phyloP scores from a whole-genome alignment of 164 flowering plant genomes.

The Cinnamomum chago region DNA sequence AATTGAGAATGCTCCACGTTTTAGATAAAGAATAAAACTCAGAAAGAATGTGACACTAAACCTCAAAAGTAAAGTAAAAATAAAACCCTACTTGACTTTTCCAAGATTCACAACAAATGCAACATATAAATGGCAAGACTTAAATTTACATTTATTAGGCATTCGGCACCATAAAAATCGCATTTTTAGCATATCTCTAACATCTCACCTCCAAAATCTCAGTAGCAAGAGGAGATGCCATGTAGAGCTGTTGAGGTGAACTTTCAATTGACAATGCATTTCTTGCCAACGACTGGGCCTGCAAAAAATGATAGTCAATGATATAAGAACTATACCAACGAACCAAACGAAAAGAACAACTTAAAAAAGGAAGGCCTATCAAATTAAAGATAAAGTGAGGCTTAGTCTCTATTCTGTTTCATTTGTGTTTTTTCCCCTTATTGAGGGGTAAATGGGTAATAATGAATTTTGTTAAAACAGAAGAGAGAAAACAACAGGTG shows the following conservation, averaged over 20 bases:
- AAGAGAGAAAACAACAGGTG: too few relatives aligned
- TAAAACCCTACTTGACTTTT: too few relatives aligned
- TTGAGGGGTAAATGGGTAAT: too few relatives aligned
- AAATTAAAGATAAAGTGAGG: neutral
- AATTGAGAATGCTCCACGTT: neutral
- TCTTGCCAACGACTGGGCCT: constrained; percentile 84
- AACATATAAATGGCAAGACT: neutral
- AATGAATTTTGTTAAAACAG: too few relatives aligned
- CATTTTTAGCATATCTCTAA: neutral
- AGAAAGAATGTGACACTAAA: neutral
- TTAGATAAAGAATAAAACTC: neutral
- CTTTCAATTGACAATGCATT: constrained; percentile 51
- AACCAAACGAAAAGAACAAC: neutral
- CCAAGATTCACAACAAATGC: neutral
- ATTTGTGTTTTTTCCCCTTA: too few relatives aligned
- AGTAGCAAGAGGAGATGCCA: constrained; percentile 38
- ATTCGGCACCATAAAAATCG: neutral
- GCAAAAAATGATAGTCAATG: constrained; percentile 12
- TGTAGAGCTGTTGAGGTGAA: constrained; percentile 32
- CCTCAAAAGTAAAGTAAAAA: neutral
- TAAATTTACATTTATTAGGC: neutral
- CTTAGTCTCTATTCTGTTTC: neutral
- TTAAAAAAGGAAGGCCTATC: neutral
- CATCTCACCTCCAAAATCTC: constrained; percentile 65
- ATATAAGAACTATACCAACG: neutral